Percentiles rank a stretch among this genome's conserved stretches.
Evolutionary conservation across 2,329 filamentous ascomycete species (phyloP).

Genomic region (Penicillium brasilianum): DNA sequence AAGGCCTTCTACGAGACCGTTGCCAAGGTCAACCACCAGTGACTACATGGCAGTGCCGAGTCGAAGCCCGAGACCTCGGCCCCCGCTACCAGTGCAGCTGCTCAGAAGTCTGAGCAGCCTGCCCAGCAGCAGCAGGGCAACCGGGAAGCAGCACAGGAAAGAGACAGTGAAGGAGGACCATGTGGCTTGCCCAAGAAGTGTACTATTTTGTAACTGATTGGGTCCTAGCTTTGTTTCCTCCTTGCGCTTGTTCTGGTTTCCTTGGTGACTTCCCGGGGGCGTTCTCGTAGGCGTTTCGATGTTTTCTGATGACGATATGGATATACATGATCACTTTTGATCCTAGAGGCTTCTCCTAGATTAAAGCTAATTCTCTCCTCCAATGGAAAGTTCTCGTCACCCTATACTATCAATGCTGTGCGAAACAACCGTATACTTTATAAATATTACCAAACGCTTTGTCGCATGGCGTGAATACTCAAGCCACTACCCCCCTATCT

Average conservation of each 20-base stretch:
- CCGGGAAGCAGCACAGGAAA: slow-evolving; percentile 50
- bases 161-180: slow-evolving; percentile 62
- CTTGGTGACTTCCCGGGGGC: slow-evolving; percentile 21
- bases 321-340: slow-evolving; percentile 8
- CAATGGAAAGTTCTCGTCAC: slow-evolving; percentile 4
- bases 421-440: neutral
- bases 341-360: slow-evolving; percentile 2
- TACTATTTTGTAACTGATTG: slow-evolving; percentile 61
- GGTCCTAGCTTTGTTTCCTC: slow-evolving; percentile 9
- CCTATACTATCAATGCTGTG: neutral
- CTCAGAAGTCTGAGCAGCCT: slow-evolving; percentile 31
- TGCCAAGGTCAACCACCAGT: slow-evolving; percentile 70
- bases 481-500: too few species aligned
- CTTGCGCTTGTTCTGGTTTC: slow-evolving; percentile 16
- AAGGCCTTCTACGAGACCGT: slow-evolving; percentile 80
- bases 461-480: neutral
- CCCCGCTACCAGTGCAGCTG: slow-evolving; percentile 33
- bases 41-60: slow-evolving; percentile 71
- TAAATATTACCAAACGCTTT: neutral
- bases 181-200: slow-evolving; percentile 81
- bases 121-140: slow-evolving; percentile 36
- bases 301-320: slow-evolving; percentile 21
- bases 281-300: slow-evolving; percentile 21
- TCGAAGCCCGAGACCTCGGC: slow-evolving; percentile 37
- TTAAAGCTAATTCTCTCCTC: slow-evolving; percentile 7